phyloP scores from a whole-genome alignment of 129 eudicot genomes.

The Scalesia atractyloides region DNA sequence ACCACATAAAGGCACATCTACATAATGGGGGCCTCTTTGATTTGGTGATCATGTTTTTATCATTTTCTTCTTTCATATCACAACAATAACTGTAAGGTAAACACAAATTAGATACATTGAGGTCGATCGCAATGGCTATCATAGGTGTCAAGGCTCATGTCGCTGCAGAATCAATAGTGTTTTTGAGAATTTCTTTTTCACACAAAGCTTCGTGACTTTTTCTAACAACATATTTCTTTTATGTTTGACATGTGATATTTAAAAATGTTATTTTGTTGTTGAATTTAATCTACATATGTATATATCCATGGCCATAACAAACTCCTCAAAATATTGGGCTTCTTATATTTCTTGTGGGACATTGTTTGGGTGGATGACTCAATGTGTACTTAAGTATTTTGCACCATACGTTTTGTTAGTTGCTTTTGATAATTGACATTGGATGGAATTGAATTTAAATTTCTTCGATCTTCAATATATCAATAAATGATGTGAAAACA shows the following conservation, averaged over 20 bases:
- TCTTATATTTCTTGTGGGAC: conserved; percentile 13
- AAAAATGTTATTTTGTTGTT: not conserved
- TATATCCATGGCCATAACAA: conserved; percentile 1
- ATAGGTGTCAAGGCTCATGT: not conserved
- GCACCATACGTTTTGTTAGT: not conserved
- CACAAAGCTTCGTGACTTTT: not conserved
- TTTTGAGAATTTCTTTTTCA: not conserved
- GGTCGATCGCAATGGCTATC: not conserved
- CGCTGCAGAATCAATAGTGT: not conserved
- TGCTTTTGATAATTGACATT: conserved; percentile 8
- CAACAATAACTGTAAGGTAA: not conserved
- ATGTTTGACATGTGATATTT: not conserved
- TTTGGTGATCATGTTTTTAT: not conserved
- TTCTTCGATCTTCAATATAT: not conserved
- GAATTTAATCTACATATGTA: not conserved
- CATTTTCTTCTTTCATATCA: not conserved
- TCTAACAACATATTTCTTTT: not conserved
- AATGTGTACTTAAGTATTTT: not conserved
- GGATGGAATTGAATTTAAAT: not conserved
- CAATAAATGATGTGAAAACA: conserved; percentile 21
- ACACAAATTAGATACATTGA: not conserved
- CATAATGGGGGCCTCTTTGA: not conserved
- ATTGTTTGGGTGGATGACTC: not conserved
- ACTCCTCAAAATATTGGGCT: conserved; percentile 14
- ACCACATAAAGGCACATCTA: not conserved